These are phyloP conservation scores for Erysimum cheiri DNA, from an alignment of 441 rosid species.

Conservation along the genomic window DNA sequence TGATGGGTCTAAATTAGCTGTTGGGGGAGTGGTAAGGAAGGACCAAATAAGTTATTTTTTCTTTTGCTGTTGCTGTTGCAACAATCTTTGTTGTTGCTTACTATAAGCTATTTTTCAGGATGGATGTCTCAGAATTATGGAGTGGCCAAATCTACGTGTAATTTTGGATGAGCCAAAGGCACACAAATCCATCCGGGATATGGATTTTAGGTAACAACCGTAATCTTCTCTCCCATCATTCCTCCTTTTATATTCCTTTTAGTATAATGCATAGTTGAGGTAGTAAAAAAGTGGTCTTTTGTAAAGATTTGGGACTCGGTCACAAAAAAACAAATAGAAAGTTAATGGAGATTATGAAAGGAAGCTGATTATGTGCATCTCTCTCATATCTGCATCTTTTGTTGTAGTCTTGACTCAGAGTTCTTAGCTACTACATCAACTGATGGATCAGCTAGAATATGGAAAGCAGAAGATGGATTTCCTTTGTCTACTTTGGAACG, in stretches of 20 bases:
- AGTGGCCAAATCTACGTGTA: slow-evolving; percentile 78
- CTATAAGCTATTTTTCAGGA: slow-evolving; percentile 57
- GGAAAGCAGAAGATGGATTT: slow-evolving; percentile 88
- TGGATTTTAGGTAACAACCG: slow-evolving; percentile 81
- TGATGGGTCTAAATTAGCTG: slow-evolving; percentile 89
- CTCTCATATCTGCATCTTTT: slow-evolving; percentile 33
- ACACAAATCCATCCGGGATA: slow-evolving; percentile 82
- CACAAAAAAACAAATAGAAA: neutral
- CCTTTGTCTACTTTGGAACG: slow-evolving; percentile 78
- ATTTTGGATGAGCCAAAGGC: slow-evolving; percentile 85
- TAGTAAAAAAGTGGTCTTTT: neutral
- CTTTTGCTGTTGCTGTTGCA: neutral
- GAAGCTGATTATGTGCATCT: slow-evolving; percentile 2
- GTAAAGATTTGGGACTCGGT: slow-evolving; percentile 2
- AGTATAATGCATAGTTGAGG: neutral
- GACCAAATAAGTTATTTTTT: neutral
- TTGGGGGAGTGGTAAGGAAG: slow-evolving; percentile 83
- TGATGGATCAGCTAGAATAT: slow-evolving; percentile 98
- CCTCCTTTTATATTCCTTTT: neutral
- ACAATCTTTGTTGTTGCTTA: slow-evolving; percentile 30
- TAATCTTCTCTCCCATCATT: slow-evolving; percentile 23
- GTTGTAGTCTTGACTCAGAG: slow-evolving; percentile 87
- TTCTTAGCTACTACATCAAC: slow-evolving; percentile 85
- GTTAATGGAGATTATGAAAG: slow-evolving; percentile 3
- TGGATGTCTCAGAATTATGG: slow-evolving; percentile 85